Base-by-base conservation (phyloP, 139 green algal species). In the Chara braunii region DNA sequence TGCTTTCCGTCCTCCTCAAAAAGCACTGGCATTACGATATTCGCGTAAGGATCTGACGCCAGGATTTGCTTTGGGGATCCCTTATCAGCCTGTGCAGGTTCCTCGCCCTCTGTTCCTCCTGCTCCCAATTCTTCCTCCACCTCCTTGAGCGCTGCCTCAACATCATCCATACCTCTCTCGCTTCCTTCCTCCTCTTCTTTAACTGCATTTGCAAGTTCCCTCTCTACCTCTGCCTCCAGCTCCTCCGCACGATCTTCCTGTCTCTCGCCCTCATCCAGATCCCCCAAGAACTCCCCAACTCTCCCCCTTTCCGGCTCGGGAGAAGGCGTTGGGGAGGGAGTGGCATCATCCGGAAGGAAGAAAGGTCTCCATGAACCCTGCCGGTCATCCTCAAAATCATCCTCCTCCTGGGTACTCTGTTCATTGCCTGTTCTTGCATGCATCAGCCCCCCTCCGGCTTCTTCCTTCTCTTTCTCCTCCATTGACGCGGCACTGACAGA, bases 1-100 rank as follows among this genome's bases (percentile, higher is more conserved):
- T 68, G 43, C 48, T 68, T 68, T n/a, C 59, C 59, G 7, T 45
- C 59, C 5, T 68, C 59, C 48, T n/a, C 26, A 26, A 43, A 68
- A n/a, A 68, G 48, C 59, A 68, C 59, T 2, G 59, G 59, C 23
- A 68, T 12, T 45, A 64, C 48, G 8, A 3, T 68, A n/a, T 12
- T n/a, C n/a, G n/a, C n/a, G n/a, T n/a, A n/a, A n/a, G n/a, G n/a
- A n/a, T n/a, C n/a, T n/a, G n/a, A n/a, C n/a, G n/a, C n/a, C n/a
- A n/a, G n/a, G n/a, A n/a, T n/a, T n/a, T n/a, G n/a, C n/a, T n/a
- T n/a, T n/a, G n/a, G n/a, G n/a, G n/a, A n/a, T n/a, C n/a, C n/a
- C n/a, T n/a, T n/a, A n/a, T n/a, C n/a, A n/a, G n/a, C n/a, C n/a
- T n/a, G n/a, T n/a, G n/a, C n/a, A n/a, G n/a, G n/a, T n/a, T n/a